These are phyloP conservation scores for Xylariales sp. DNA, from an alignment of 2,329 filamentous ascomycete genomes.

Conservation along the genomic window DNA sequence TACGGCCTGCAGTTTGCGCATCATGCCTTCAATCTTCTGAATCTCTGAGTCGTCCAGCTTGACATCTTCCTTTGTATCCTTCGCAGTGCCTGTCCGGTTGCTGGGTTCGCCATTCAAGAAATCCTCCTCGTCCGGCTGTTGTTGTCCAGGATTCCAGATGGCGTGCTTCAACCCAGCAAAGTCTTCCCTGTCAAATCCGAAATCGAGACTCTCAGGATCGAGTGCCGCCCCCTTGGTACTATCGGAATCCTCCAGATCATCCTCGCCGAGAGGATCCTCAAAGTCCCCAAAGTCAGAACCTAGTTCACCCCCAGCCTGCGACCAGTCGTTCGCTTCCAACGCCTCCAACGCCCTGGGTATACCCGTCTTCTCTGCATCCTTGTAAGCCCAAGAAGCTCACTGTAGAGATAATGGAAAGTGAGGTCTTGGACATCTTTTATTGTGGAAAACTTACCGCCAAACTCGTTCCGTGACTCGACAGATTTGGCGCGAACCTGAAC, in stretches of 20 bases:
- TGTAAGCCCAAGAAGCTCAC: too few relatives aligned
- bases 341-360: conserved; percentile 57
- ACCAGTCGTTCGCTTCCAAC: conserved; percentile 64
- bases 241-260: conserved; percentile 22
- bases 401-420: not conserved
- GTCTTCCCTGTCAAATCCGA: conserved; percentile 48
- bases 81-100: not conserved
- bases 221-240: conserved; percentile 18
- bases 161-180: conserved; percentile 48
- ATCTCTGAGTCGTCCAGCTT: conserved; percentile 46
- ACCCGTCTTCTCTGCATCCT: conserved; percentile 48
- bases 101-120: conserved; percentile 14
- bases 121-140: conserved; percentile 17
- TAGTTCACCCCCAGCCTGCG: conserved; percentile 26
- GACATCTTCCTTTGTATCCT: conserved; percentile 21
- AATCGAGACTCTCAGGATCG: conserved; percentile 44
- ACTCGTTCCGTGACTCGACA: conserved; percentile 47
- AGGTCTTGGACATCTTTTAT: too few relatives aligned
- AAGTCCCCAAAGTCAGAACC: conserved; percentile 29
- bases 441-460: conserved; percentile 51
- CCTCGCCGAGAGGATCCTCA: conserved; percentile 22
- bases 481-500: conserved; percentile 45
- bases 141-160: conserved; percentile 43
- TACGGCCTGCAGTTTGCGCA: conserved; percentile 59
- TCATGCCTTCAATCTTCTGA: conserved; percentile 57